Base-by-base conservation (phyloP, 495 filamentous ascomycete species). In the Zalerion maritima region DNA sequence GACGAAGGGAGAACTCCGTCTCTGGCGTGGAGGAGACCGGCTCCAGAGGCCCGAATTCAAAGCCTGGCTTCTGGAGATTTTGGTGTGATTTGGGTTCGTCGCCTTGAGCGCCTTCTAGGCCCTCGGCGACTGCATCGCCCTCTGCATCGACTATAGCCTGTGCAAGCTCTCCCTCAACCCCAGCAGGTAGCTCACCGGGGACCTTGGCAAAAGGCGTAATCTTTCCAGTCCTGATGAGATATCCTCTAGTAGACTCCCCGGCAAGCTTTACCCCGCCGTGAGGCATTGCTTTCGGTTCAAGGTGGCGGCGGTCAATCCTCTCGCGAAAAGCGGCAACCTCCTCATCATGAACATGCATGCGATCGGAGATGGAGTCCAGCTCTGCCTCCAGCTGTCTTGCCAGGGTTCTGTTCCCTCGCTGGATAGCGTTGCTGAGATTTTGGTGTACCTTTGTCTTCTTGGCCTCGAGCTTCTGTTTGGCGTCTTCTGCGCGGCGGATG, bases 141-240 rank as follows among this genome's bases (percentile, higher is more conserved):
- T 85, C 83, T 0, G 81, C 81, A 33, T 84, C 78, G 9, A 82
- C 57, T 24, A 92, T 64, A 5, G 73, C 80, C 49, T 81, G 67
- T 13, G 72, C 69, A 4, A 89, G 59, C 28, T 69, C 72, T 11
- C 73, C 67, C 21, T 70, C 58, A 4, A 67, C 56, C 1, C 67
- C 71, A 21, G 61, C 59, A 9, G 59, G 57, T 12, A 57, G 50
- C 14, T 61, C 57, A 18, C 60, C 62, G 24, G 64, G 62, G 42
- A 86, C 65, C 29, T 73, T 75, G 2, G 85, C 77, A 35, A 97
- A 96, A 0, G 89, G 89, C 0, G 89, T 97, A 41, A 97, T 97
- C 52, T 96, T 94, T 29, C 89, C 89, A 0, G 87, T 97, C 4
- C 89, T 70, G 19, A 97, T 86, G 27, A 97, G 67, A 48, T 82